Percentiles rank a stretch among this genome's conserved stretches.
These are phyloP conservation scores for Blastobotrys arbuscula DNA, from an alignment of 1,139 yeast species.

Conservation along the genomic window DNA sequence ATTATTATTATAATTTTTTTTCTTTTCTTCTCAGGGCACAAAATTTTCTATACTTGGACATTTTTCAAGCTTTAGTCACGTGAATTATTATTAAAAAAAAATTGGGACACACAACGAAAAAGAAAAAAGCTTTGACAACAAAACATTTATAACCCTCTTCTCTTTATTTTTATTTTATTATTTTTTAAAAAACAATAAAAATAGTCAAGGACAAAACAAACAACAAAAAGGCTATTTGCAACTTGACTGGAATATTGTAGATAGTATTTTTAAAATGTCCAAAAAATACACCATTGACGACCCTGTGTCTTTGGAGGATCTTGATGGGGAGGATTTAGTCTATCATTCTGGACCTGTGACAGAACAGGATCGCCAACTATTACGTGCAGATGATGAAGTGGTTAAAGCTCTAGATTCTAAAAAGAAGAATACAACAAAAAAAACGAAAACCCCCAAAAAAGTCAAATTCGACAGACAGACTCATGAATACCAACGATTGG, in stretches of 20 bases:
- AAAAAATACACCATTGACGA: slow-evolving; percentile 25
- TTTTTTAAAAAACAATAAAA: not conserved
- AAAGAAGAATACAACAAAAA: not conserved
- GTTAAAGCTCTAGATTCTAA: slow-evolving; percentile 21
- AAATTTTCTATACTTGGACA: too few relatives aligned
- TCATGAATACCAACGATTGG: slow-evolving; percentile 11
- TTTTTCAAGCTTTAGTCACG: too few relatives aligned
- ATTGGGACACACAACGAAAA: not conserved
- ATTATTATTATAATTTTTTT: too few relatives aligned
- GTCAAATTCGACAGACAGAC: slow-evolving; percentile 12
- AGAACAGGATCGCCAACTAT: slow-evolving; percentile 26
- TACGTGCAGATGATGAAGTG: slow-evolving; percentile 28
- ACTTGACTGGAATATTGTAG: too few relatives aligned
- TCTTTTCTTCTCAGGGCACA: too few relatives aligned
- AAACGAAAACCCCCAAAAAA: slow-evolving; percentile 13
- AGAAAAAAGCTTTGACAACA: not conserved
- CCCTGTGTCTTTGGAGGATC: slow-evolving; percentile 23
- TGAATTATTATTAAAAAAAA: not conserved
- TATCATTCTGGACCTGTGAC: slow-evolving; percentile 23
- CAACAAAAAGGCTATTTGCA: not conserved
- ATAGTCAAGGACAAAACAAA: not conserved
- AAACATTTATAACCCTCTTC: not conserved
- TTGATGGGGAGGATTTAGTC: slow-evolving; percentile 27
- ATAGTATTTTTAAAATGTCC: too few relatives aligned
- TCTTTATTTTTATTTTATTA: not conserved